A percentile compares a stretch with the other conserved stretches of the same genome.
These are phyloP conservation scores for Zasmidium citrigriseum DNA, from an alignment of 2,329 filamentous ascomycete species.

Conservation along the genomic window DNA sequence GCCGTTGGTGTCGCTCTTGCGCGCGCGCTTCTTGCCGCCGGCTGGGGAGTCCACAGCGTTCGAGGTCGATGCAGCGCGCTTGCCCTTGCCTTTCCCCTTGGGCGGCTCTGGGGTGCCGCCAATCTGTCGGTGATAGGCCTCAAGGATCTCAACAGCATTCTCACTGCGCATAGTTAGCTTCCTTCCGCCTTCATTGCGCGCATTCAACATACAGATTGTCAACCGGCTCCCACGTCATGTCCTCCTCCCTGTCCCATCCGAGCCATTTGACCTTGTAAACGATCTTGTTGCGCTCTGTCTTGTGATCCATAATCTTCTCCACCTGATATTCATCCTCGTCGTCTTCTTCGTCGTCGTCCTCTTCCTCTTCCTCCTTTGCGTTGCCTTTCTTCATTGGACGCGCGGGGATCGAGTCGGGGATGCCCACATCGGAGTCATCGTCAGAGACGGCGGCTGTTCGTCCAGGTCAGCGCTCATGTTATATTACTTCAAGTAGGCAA, in stretches of 20 bases:
- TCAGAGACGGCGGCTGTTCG: conserved; percentile 42
- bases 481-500: not conserved
- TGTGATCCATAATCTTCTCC: conserved; percentile 70
- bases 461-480: not conserved
- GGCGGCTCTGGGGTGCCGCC: conserved; percentile 59
- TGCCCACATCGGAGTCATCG: conserved; percentile 37
- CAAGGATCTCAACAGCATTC: conserved; percentile 55
- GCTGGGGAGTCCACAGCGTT: conserved; percentile 30
- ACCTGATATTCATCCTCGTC: conserved; percentile 67
- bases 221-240: conserved; percentile 79
- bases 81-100: conserved; percentile 31
- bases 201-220: conserved; percentile 60
- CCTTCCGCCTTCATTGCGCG: not conserved
- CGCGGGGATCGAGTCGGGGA: conserved; percentile 30
- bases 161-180: conserved; percentile 21
- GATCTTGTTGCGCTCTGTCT: conserved; percentile 56
- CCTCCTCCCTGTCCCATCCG: conserved; percentile 68
- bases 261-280: conserved; percentile 79
- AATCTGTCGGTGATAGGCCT: conserved; percentile 63
- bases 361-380: conserved; percentile 34
- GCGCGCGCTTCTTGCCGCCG: conserved; percentile 24
- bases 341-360: conserved; percentile 45
- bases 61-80: conserved; percentile 23
- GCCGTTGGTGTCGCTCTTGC: conserved; percentile 31
- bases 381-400: conserved; percentile 20